A percentile compares a stretch with the other conserved stretches of the same genome.
Evolutionary conservation across 2,329 filamentous ascomycete genomes (phyloP).

Genomic region (Arthrinium puccinioides): DNA sequence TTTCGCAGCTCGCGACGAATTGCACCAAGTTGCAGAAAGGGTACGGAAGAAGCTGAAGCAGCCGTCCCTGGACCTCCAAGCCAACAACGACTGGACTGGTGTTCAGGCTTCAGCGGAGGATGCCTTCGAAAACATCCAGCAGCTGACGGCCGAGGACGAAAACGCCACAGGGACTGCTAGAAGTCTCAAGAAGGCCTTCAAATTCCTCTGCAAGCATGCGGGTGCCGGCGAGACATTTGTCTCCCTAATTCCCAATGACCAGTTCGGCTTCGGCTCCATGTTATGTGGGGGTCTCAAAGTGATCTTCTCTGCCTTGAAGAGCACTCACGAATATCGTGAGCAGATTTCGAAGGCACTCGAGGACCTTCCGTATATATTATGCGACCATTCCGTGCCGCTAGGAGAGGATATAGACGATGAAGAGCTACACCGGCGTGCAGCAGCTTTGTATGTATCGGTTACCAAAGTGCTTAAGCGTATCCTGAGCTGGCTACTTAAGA

Average conservation of each 20-base stretch:
- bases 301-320: constrained; percentile 6
- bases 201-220: constrained; percentile 6
- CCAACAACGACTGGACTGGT: not conserved
- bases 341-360: constrained; percentile 8
- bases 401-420: constrained; percentile 2
- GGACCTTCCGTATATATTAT: constrained; percentile 5
- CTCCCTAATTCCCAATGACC: constrained; percentile 6
- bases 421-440: constrained; percentile 6
- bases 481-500: constrained; percentile 7
- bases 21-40: not conserved
- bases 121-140: not conserved
- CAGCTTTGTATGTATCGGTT: constrained; percentile 5
- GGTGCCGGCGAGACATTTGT: constrained; percentile 4
- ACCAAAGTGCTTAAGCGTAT: constrained; percentile 6
- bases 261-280: constrained; percentile 4
- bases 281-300: constrained; percentile 9
- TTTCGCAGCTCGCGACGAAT: not conserved
- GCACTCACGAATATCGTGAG: constrained; percentile 5
- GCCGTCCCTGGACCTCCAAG: not conserved
- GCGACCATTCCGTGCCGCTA: constrained; percentile 3
- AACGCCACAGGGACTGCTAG: not conserved
- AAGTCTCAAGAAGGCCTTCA: constrained; percentile 3
- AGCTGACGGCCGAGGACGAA: not conserved
- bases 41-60: not conserved
- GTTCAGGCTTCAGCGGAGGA: not conserved